Conservation (phyloP, 2,329 filamentous ascomycete species). For the Curvularia sp. region DNA sequence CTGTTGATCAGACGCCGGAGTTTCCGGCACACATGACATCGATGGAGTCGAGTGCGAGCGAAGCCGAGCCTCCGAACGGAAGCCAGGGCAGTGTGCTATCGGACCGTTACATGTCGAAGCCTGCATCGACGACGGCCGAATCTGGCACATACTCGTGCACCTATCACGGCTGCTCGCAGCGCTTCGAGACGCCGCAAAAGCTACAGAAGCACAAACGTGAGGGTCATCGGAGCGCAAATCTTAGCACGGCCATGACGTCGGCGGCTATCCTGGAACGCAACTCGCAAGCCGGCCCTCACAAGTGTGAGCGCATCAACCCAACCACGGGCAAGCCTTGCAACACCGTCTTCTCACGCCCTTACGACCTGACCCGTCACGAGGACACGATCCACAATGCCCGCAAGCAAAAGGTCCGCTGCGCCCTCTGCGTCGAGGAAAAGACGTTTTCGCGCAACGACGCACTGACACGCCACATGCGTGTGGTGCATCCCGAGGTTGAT, state of each 20-base stretch:
- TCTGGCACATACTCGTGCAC: conserved; percentile 95
- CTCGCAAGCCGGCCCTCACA: conserved; percentile 90
- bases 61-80: conserved; percentile 55
- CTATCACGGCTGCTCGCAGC: conserved; percentile 85
- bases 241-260: conserved; percentile 58
- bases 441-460: conserved; percentile 96
- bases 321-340: conserved; percentile 95
- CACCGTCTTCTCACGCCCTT: conserved; percentile 91
- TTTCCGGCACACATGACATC: conserved; percentile 67
- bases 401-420: conserved; percentile 93
- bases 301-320: conserved; percentile 91
- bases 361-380: conserved; percentile 95
- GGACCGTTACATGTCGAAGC: conserved; percentile 57
- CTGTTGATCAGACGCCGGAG: conserved; percentile 58
- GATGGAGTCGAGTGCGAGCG: conserved; percentile 68
- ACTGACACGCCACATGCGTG: conserved; percentile 89
- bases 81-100: conserved; percentile 49
- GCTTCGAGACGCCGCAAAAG: conserved; percentile 86
- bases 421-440: conserved; percentile 94
- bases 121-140: conserved; percentile 72
- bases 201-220: conserved; percentile 97
- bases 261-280: conserved; percentile 69
- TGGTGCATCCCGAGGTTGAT: conserved; percentile 89
- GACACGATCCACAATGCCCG: conserved; percentile 96
- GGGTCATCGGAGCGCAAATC: conserved; percentile 70